Evolutionary conservation across 2,329 filamentous ascomycete species (phyloP), one percentile per base, ranked within the genome.

Genomic region (Ascochyta rabiei): DNA sequence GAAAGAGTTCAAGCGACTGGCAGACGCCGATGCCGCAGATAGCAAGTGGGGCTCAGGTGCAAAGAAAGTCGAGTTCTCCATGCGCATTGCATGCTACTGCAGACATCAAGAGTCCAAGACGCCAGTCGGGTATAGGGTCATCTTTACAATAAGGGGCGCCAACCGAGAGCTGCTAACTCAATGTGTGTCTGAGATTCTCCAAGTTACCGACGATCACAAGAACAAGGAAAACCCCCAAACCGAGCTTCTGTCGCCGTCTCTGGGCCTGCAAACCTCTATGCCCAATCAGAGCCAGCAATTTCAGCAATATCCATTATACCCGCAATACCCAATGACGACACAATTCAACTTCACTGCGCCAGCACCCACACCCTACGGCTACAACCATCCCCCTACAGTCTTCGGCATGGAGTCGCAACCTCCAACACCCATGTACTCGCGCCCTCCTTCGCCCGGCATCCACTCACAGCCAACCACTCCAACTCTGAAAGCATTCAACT

Each of bases 191-290:
- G 69, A 72, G 91, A 91, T 18, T 87, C 96, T 98, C 61, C 93
- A 97, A 84, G 97, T 98, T 60, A 98, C 95, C 1, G 93, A 99
- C 72, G 93, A 99, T 69, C 93, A 98, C 79, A 98, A 98, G 79
- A 96, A 74, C 62, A 71, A 70, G 58, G 69, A 74, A 46, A 56
- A 55, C 21, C 56, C 68, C 5, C 48, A 59, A 19, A 44, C 62
- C 9, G 68, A 70, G 13, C 41, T 56, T 4, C 44, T 69, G 13
- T 62, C 63, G 23, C 61, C 60, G 7, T 51, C 62, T 8, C 47
- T 72, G 31, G 62, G 47, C 48, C 60, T 71, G 39, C 58, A 51
- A 38, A 60, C 57, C 33, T 53, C 52, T 10, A 54, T 66, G 37
- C 51, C 62, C 10, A 45, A 56, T 19, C 64, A 64, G 19, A 48